Evolutionary conservation across 345 rosid species (phyloP).

Genomic region (Camelina hispida): DNA sequence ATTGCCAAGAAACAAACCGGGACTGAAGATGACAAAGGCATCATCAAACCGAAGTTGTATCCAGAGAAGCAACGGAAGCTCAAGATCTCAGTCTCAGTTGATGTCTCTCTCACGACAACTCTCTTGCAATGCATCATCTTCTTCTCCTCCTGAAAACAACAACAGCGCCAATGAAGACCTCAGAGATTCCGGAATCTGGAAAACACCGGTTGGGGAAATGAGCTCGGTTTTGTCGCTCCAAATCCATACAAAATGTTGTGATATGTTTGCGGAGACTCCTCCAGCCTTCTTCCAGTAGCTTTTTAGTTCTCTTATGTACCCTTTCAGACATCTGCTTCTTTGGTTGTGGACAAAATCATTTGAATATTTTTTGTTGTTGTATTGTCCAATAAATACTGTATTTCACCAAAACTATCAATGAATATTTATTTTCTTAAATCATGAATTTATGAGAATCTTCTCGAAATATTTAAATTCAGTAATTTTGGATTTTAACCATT

Average conservation of each 20-base stretch:
- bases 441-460: constrained; percentile 15
- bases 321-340: constrained; percentile 4
- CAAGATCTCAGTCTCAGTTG: constrained; percentile 55
- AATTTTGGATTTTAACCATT: background rate
- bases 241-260: constrained; percentile 35
- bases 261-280: constrained; percentile 41
- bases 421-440: background rate
- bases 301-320: constrained; percentile 3
- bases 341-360: constrained; percentile 23
- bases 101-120: constrained; percentile 52
- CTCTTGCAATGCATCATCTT: constrained; percentile 33
- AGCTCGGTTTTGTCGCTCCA: constrained; percentile 65
- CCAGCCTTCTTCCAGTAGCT: constrained; percentile 11
- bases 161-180: constrained; percentile 24
- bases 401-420: background rate
- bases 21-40: constrained; percentile 50
- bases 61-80: constrained; percentile 42
- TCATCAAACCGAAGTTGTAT: constrained; percentile 22
- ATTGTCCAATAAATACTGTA: constrained; percentile 21
- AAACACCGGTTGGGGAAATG: constrained; percentile 54
- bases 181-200: constrained; percentile 43
- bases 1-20: constrained; percentile 35
- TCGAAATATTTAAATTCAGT: background rate
- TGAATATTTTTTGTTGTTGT: constrained; percentile 30
- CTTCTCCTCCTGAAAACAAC: constrained; percentile 10